Evolutionary conservation across 108 stramenopile species (phyloP).

Genomic region (Mediolabrus comicus): DNA sequence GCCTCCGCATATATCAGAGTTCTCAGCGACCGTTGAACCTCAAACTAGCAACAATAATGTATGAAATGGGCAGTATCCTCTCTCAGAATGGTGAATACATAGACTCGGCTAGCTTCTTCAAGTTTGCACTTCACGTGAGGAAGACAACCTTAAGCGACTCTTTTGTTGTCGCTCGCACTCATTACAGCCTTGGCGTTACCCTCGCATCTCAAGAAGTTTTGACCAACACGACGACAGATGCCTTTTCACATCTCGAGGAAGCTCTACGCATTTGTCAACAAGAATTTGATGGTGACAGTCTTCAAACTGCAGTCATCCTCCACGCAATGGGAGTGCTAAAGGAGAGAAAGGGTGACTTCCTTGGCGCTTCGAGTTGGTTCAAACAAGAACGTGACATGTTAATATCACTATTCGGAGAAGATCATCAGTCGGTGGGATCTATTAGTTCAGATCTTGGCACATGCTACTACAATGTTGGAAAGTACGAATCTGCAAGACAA

Average conservation of each 20-base stretch:
- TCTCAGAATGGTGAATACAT: constrained; percentile 19
- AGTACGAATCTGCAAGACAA: constrained; percentile 34
- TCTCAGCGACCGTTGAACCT: constrained; percentile 18
- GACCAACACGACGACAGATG: not conserved
- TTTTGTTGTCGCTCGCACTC: constrained; percentile 37
- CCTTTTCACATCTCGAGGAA: constrained; percentile 31
- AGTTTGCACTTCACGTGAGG: constrained; percentile 30
- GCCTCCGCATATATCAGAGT: constrained; percentile 8
- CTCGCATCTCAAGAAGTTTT: constrained; percentile 27
- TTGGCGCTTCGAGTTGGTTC: constrained; percentile 40
- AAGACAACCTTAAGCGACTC: constrained; percentile 29
- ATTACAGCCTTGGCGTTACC: constrained; percentile 48
- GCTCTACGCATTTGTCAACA: constrained; percentile 32
- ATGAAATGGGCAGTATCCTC: constrained; percentile 35
- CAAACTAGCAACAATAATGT: constrained; percentile 33
- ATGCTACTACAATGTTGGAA: constrained; percentile 42
- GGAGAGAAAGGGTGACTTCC: constrained; percentile 39
- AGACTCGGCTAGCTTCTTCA: constrained; percentile 27
- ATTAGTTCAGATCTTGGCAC: constrained; percentile 36
- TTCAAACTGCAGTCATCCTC: constrained; percentile 36
- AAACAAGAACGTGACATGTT: constrained; percentile 20
- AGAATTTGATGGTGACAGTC: constrained; percentile 16
- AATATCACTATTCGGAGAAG: constrained; percentile 34
- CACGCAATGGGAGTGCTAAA: constrained; percentile 43
- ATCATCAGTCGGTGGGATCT: constrained; percentile 28